Percentiles rank a stretch among this genome's conserved stretches.
Conservation (phyloP, 495 filamentous ascomycete genomes). For the Lophium mytilinum region DNA sequence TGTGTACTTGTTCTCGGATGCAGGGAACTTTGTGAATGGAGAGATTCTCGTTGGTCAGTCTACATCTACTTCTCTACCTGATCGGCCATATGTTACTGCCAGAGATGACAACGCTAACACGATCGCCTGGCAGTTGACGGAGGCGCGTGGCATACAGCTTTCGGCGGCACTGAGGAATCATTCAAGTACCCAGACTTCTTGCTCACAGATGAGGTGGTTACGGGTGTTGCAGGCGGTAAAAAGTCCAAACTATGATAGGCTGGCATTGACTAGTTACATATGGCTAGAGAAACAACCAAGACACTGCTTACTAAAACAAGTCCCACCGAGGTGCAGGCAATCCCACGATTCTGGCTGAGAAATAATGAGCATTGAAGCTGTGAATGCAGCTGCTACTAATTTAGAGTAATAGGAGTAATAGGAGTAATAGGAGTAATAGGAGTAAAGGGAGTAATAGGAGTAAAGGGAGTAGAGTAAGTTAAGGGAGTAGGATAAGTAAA, state of each 20-base stretch:
- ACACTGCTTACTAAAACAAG: too few species aligned
- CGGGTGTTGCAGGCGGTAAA: constrained; percentile 53
- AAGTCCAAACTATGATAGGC: constrained; percentile 46
- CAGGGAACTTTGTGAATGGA: constrained; percentile 77
- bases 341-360: too few species aligned
- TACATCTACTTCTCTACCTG: not conserved
- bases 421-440: too few species aligned
- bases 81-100: not conserved
- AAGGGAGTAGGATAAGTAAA: too few species aligned
- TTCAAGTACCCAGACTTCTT: constrained; percentile 58
- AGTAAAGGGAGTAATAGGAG: too few species aligned
- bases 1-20: constrained; percentile 74
- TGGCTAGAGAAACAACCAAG: too few species aligned
- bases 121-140: constrained; percentile 50
- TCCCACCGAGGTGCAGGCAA: too few species aligned
- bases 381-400: too few species aligned
- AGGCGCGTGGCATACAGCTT: constrained; percentile 55
- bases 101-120: not conserved
- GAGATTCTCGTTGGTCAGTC: constrained; percentile 56
- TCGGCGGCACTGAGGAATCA: constrained; percentile 16
- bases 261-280: too few species aligned
- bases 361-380: too few species aligned
- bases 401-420: too few species aligned
- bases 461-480: too few species aligned
- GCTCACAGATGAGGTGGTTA: constrained; percentile 45